Percentiles rank a stretch among this genome's conserved stretches.
Evolutionary conservation across 495 filamentous ascomycete genomes (phyloP).

Genomic region (Neurospora sp.): DNA sequence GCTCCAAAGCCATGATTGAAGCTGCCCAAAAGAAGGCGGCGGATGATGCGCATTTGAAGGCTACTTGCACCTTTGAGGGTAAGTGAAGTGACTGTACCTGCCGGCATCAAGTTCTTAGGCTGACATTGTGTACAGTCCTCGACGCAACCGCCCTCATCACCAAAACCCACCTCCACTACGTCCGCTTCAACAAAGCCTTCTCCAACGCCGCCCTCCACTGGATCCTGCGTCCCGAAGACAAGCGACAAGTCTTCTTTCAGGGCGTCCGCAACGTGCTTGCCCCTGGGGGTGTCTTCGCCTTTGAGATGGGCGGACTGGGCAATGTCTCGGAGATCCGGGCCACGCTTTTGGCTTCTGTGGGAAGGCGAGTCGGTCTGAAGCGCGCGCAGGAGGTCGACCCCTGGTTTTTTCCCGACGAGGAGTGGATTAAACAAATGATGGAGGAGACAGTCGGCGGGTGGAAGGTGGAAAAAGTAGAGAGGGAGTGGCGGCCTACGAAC

Average conservation of each 20-base stretch:
- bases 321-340: conserved; percentile 57
- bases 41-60: conserved; percentile 4
- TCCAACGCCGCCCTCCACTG: conserved; percentile 76
- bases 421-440: conserved; percentile 41
- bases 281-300: conserved; percentile 51
- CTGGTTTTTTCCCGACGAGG: conserved; percentile 67
- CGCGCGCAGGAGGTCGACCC: conserved; percentile 42
- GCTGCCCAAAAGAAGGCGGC: conserved; percentile 32
- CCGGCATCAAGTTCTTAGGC: not conserved
- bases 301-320: conserved; percentile 66
- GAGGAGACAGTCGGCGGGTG: conserved; percentile 45
- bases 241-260: conserved; percentile 30
- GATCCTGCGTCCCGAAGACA: conserved; percentile 45
- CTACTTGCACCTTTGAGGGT: conserved; percentile 37
- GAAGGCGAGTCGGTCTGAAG: conserved; percentile 41
- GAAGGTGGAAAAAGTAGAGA: conserved; percentile 48
- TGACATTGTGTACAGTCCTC: conserved; percentile 14
- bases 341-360: conserved; percentile 43
- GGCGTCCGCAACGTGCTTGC: conserved; percentile 40
- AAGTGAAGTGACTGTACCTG: not conserved
- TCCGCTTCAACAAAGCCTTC: conserved; percentile 53
- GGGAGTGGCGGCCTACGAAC: conserved; percentile 53
- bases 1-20: conserved; percentile 55
- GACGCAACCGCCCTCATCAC: conserved; percentile 24
- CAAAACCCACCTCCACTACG: conserved; percentile 14